Evolutionary conservation across 2,329 filamentous ascomycete species (phyloP).

Genomic region (Bipolaris sorokiniana): DNA sequence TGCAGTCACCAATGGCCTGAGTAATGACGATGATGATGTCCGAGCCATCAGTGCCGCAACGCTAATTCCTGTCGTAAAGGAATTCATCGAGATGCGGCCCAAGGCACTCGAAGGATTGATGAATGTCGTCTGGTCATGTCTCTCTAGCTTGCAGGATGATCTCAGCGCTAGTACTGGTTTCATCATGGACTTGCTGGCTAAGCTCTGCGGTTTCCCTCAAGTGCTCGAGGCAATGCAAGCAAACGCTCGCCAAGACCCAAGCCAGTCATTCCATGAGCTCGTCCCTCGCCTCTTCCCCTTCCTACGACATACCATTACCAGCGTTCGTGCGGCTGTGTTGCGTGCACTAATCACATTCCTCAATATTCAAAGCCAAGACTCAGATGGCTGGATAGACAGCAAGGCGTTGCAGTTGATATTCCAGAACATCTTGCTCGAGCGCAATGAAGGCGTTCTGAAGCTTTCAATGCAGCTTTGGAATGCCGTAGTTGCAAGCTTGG

Average conservation of each 20-base stretch:
- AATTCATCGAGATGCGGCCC: slow-evolving; percentile 87
- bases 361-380: slow-evolving; percentile 77
- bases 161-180: slow-evolving; percentile 96
- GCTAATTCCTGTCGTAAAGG: slow-evolving; percentile 91
- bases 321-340: slow-evolving; percentile 88
- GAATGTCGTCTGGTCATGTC: slow-evolving; percentile 94
- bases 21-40: slow-evolving; percentile 91
- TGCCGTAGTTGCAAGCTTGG: slow-evolving; percentile 73
- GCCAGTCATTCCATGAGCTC: slow-evolving; percentile 88
- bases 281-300: slow-evolving; percentile 96
- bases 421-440: slow-evolving; percentile 93
- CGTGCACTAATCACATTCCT: slow-evolving; percentile 93
- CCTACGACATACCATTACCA: slow-evolving; percentile 94
- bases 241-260: slow-evolving; percentile 77
- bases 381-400: slow-evolving; percentile 90
- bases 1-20: slow-evolving; percentile 93
- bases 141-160: slow-evolving; percentile 96
- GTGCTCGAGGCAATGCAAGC: slow-evolving; percentile 92
- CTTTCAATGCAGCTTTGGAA: slow-evolving; percentile 88
- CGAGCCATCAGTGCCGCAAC: slow-evolving; percentile 97
- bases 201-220: slow-evolving; percentile 91
- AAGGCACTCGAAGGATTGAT: slow-evolving; percentile 80
- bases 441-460: slow-evolving; percentile 80
- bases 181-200: slow-evolving; percentile 97
- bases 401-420: slow-evolving; percentile 87